Percentiles rank a stretch among this genome's conserved stretches.
Conservation (phyloP, 768 basidiomycete species). For the Hygrophorus pudorinus region DNA sequence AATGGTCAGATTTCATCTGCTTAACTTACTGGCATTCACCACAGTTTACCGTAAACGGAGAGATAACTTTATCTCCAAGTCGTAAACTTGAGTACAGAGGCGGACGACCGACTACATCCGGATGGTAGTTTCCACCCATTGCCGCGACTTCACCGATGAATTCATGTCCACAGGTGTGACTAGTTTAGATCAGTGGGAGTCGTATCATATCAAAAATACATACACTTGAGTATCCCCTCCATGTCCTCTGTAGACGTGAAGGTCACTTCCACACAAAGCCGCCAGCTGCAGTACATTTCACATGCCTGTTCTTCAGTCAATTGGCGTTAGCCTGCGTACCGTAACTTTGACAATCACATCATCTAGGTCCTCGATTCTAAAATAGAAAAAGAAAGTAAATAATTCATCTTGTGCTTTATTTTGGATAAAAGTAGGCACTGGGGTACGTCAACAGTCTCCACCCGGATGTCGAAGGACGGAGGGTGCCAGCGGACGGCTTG, state of each 20-base stretch:
- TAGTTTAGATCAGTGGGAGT: constrained; percentile 18
- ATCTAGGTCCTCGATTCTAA: constrained; percentile 60
- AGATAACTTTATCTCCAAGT: constrained; percentile 68
- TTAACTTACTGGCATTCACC: constrained; percentile 71
- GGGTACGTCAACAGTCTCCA: constrained; percentile 54
- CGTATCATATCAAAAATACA: constrained; percentile 12
- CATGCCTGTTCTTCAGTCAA: background rate
- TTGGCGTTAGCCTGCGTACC: constrained; percentile 25
- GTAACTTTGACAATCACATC: constrained; percentile 72
- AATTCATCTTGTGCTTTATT: background rate
- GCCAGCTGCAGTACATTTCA: constrained; percentile 36
- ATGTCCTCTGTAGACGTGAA: constrained; percentile 52
- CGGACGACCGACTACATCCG: constrained; percentile 35
- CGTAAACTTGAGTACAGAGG: constrained; percentile 51
- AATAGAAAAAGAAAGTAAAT: background rate
- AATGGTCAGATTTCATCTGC: background rate
- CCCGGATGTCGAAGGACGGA: constrained; percentile 58
- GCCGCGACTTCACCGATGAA: constrained; percentile 64
- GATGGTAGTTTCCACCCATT: constrained; percentile 50
- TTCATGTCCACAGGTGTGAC: constrained; percentile 66
- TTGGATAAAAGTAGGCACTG: constrained; percentile 16
- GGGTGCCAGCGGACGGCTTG: constrained; percentile 56
- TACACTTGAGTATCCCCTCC: constrained; percentile 43
- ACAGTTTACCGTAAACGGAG: constrained; percentile 75
- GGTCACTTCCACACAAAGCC: constrained; percentile 45